phyloP scores from a whole-genome alignment of 2,329 filamentous ascomycete species.

The Alternaria sp. region DNA sequence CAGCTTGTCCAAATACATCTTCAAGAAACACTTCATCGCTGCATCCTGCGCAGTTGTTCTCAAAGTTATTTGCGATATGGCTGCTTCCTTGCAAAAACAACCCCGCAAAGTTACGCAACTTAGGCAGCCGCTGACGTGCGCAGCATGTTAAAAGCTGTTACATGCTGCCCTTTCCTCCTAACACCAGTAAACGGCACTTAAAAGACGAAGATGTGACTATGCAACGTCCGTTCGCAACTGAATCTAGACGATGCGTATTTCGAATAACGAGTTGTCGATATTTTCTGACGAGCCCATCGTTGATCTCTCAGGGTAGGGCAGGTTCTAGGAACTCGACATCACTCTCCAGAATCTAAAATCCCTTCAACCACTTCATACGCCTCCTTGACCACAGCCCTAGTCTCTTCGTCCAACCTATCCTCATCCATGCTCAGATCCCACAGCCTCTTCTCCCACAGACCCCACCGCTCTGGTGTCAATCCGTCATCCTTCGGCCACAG shows the following conservation, averaged over 20 bases:
- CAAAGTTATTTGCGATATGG: background rate
- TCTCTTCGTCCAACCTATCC: background rate
- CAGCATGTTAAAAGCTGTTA: background rate
- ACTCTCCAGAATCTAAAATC: background rate
- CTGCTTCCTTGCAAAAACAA: background rate
- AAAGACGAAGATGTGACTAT: background rate
- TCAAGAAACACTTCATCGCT: background rate
- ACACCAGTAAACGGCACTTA: background rate
- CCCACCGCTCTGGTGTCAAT: constrained; percentile 4
- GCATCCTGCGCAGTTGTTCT: rapidly evolving
- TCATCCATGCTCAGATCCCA: background rate
- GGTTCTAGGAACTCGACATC: background rate
- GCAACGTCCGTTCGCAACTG: background rate
- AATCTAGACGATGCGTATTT: background rate
- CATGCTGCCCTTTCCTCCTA: too few relatives aligned
- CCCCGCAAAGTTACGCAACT: background rate
- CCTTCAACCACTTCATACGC: background rate
- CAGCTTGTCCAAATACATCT: background rate
- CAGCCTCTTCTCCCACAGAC: constrained; percentile 2
- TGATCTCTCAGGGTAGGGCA: too few relatives aligned
- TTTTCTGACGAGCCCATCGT: too few relatives aligned
- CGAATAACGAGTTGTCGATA: too few relatives aligned
- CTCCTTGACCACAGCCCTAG: background rate
- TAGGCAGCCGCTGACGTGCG: background rate
- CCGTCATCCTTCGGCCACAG: constrained; percentile 4